Evolutionary conservation across 2,329 filamentous ascomycete species (phyloP), one percentile per base, ranked within the genome.

Genomic region (Stagonosporopsis chrysanthemi): DNA sequence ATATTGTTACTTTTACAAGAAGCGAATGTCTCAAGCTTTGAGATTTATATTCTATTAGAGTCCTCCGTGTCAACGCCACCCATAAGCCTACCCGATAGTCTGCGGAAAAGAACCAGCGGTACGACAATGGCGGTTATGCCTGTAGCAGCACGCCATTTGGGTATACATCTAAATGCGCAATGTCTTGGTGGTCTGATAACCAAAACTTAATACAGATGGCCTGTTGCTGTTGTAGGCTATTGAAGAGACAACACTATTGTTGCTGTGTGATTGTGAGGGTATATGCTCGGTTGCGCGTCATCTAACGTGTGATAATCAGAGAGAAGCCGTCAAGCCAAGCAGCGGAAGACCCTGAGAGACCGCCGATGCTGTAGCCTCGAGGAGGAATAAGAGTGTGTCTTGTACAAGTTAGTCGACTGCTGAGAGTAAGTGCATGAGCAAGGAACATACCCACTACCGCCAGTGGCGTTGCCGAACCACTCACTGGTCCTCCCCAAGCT

Each of bases 331-430:
- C 92, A 22, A 97, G 80, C 91, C 91, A 96, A 45, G 84, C 75
- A 35, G 84, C 92, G 70, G 88, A 91, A 48, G 90, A 91, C 54
- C 95, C 95, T 11, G 91, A 90, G 62, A 98, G 84, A 57, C 95
- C 95, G 60, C 90, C 93, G 71, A 98, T 89, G 64, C 84, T 91
- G 78, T 95, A 97, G 45, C 94, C 94, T 65, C 90, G 84, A 11
- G 95, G 95, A 48, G 94, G 92, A 66, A 98, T 90, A 59, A 99
- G 82, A 31, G 88, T 95, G 75, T 93, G 89, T 62, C 94, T 97
- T 66, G 1, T 73, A 65, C 55, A 54, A 58, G 45, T 51, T 29
- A 17, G 35, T 17, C 11, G 8, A 17, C 1, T 45, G 22, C 23
- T 36, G 7, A 36, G 14, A 23, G 7, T 22, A 8, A 22, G 11